These are phyloP conservation scores for Leersia perrieri DNA, from an alignment of 176 grass and related monocot species.

Conservation along the genomic window DNA sequence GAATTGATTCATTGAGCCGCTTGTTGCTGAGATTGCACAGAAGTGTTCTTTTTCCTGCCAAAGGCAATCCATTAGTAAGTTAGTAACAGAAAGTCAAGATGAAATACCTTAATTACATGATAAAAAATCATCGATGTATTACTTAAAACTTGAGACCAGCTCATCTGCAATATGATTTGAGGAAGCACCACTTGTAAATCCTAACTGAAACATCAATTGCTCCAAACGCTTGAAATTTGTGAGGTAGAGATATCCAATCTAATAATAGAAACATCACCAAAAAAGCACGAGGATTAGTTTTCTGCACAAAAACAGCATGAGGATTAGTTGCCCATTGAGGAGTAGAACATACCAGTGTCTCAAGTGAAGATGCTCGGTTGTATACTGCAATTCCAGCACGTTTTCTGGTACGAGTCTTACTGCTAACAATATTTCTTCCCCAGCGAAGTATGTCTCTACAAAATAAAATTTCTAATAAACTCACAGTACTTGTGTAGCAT, in stretches of 20 bases:
- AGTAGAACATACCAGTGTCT: conserved; percentile 67
- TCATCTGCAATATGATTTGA: conserved; percentile 80
- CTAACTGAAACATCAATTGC: conserved; percentile 88
- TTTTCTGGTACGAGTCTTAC: conserved; percentile 88
- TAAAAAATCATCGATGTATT: conserved; percentile 34
- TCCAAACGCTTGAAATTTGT: conserved; percentile 88
- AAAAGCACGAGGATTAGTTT: background rate
- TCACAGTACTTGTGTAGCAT: background rate
- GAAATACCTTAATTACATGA: background rate
- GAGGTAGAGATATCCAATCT: conserved; percentile 94
- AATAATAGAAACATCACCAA: conserved; percentile 19
- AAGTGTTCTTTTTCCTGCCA: conserved; percentile 35
- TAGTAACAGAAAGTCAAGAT: background rate
- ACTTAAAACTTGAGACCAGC: conserved; percentile 56
- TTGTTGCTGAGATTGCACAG: conserved; percentile 15
- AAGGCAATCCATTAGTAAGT: background rate
- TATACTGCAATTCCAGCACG: conserved; percentile 83
- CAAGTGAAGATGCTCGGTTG: conserved; percentile 92
- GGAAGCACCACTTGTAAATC: conserved; percentile 87
- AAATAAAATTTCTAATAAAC: conserved; percentile 23
- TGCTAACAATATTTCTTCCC: conserved; percentile 93
- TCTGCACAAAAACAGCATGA: background rate
- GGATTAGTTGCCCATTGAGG: background rate
- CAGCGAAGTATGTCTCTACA: conserved; percentile 88
- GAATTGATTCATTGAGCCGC: conserved; percentile 18